These are phyloP conservation scores for Canavalia ensiformis DNA, from an alignment of 306 rosid genomes.

Conservation along the genomic window DNA sequence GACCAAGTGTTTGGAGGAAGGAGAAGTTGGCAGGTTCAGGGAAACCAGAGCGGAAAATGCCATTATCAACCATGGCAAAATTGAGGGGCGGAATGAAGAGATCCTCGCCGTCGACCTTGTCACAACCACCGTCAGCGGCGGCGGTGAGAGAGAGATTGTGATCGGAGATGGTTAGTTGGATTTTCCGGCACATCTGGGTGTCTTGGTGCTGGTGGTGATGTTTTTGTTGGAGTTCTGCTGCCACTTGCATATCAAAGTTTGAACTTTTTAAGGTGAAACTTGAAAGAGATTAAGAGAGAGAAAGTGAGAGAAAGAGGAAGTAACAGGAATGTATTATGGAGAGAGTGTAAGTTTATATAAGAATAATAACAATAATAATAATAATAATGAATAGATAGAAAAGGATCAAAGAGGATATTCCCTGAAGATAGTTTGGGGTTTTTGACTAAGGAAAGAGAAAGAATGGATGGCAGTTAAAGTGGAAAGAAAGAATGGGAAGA, in stretches of 20 bases:
- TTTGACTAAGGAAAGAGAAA: no score
- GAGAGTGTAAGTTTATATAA: background rate
- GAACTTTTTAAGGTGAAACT: background rate
- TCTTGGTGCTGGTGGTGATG: conserved; percentile 22
- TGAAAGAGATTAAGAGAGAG: background rate
- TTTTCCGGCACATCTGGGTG: conserved; percentile 62
- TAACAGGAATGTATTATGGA: background rate
- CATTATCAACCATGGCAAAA: conserved; percentile 91
- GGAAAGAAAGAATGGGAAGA: background rate
- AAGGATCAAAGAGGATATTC: conserved; percentile 34
- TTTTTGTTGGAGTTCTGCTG: conserved; percentile 47
- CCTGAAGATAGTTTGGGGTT: background rate
- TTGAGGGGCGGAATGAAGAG: conserved; percentile 86
- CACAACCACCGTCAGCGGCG: conserved; percentile 13
- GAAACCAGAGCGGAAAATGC: conserved; percentile 98
- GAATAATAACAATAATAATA: background rate
- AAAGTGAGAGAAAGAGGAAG: background rate
- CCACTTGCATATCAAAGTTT: conserved; percentile 77
- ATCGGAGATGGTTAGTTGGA: conserved; percentile 54
- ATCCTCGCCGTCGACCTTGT: conserved; percentile 61
- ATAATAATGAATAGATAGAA: background rate
- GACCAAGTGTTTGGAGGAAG: conserved; percentile 84
- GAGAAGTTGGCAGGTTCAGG: conserved; percentile 88
- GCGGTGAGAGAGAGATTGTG: conserved; percentile 11
- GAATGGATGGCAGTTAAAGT: no score